Base-by-base conservation (phyloP, 495 filamentous ascomycete species). In the Podospora bellae-mahoneyi region DNA sequence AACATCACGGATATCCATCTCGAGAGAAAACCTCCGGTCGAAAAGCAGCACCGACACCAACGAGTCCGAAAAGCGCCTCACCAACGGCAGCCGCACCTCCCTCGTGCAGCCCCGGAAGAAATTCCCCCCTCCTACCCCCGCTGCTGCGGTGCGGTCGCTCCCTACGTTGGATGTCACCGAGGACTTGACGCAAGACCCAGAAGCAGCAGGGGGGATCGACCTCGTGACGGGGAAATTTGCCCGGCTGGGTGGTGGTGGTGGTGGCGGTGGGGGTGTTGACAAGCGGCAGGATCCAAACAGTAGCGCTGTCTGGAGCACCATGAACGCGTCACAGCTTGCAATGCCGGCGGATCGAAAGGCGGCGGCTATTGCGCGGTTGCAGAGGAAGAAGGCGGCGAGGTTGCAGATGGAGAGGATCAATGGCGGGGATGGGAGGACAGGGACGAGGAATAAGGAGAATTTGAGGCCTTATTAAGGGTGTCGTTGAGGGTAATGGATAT, bases 311-410 rank as follows among this genome's bases (percentile, higher is more conserved):
- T 75, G 74, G 74, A 69, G 68, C 10, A 66, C 65, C 2, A 72
- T 69, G 19, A 80, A 79, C 60, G 71, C 78, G 3, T 79, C 71
- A 60, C 83, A 80, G 18, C 80, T 81, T n/a, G 72, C 76, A 0
- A 69, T 92, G 23, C 82, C 89, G 3, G 79, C 86, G 2, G 88
- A 91, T 15, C 83, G 90, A 44, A 77, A 79, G 32, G 83, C 85
- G 18, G 89, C 89, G 6, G 90, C 90, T 3, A 83, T 85, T 69
- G 87, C 86, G 30, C 81, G 90, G 32, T 77, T 92, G 15, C 84
- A 87, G 73, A 81, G 82, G 69, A 85, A 80, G 73, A 87, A 80
- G 64, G 71, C 73, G 10, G 74, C 81, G 73, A 85, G 81, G 66
- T 48, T 48, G 39, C 39, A 48, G 39, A 48, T 48, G 39, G 39